phyloP scores from a whole-genome alignment of 1,284 basidiomycete genomes.

The Apiotrichum domesticum region DNA sequence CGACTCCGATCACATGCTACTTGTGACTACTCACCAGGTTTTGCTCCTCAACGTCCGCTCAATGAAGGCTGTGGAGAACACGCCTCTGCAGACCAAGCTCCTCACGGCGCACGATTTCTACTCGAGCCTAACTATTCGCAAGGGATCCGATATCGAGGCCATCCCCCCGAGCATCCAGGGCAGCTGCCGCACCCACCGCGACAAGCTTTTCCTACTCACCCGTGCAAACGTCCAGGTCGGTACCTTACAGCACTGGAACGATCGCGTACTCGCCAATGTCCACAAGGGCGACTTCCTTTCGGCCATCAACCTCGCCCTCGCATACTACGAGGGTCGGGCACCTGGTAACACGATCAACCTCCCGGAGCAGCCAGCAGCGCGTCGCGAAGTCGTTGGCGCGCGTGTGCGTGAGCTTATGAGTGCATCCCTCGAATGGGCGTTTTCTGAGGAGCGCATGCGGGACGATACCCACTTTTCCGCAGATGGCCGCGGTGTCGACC shows the following conservation, averaged over 20 bases:
- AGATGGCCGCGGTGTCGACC: slow-evolving; percentile 84
- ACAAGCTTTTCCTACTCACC: slow-evolving; percentile 77
- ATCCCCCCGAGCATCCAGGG: slow-evolving; percentile 52
- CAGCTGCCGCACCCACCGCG: slow-evolving; percentile 75
- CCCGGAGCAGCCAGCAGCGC: slow-evolving; percentile 58
- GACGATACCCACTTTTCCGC: slow-evolving; percentile 77
- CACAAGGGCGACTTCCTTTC: slow-evolving; percentile 79
- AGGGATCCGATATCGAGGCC: neutral
- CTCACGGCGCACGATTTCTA: slow-evolving; percentile 39
- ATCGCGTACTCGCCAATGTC: slow-evolving; percentile 78
- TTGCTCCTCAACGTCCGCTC: slow-evolving; percentile 64
- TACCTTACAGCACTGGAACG: slow-evolving; percentile 89
- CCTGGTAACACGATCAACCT: slow-evolving; percentile 85
- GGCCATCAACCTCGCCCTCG: slow-evolving; percentile 78
- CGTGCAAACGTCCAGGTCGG: slow-evolving; percentile 65
- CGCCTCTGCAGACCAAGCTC: slow-evolving; percentile 34
- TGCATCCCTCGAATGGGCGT: slow-evolving; percentile 82
- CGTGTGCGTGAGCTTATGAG: slow-evolving; percentile 76
- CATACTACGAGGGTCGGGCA: slow-evolving; percentile 75
- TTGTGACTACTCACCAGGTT: slow-evolving; percentile 56
- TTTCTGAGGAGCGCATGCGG: slow-evolving; percentile 87
- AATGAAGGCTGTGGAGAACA: slow-evolving; percentile 38
- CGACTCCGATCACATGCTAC: slow-evolving; percentile 46
- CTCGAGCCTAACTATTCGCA: slow-evolving; percentile 13
- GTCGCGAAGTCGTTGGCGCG: slow-evolving; percentile 63